These are phyloP conservation scores for Pythium utonaiense DNA, from an alignment of 352 stramenopile species.

Conservation along the genomic window DNA sequence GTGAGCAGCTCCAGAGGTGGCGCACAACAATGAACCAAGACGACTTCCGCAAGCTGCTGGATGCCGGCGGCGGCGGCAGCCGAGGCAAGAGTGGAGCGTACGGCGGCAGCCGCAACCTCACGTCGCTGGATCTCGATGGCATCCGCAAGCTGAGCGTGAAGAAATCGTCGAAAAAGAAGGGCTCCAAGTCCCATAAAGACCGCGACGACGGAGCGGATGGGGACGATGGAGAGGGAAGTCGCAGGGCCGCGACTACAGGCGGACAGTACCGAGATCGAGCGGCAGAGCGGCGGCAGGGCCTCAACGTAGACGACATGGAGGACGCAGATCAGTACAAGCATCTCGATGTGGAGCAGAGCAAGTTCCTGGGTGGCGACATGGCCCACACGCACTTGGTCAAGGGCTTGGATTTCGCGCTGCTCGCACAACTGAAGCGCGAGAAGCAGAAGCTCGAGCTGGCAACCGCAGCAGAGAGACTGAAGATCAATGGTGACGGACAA, in stretches of 20 bases:
- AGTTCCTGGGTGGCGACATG: conserved; percentile 38
- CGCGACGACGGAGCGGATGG: conserved; percentile 5
- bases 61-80: conserved; percentile 19
- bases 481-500: conserved; percentile 10
- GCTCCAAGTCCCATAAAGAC: conserved; percentile 38
- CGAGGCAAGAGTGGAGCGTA: conserved; percentile 13
- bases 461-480: conserved; percentile 23
- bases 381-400: conserved; percentile 89
- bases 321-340: conserved; percentile 50
- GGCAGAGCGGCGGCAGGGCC: conserved; percentile 49
- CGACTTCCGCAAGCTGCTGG: conserved; percentile 67
- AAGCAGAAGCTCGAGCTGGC: conserved; percentile 49
- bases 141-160: conserved; percentile 52
- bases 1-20: neutral
- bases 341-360: conserved; percentile 71
- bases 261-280: conserved; percentile 61
- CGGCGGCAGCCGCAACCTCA: conserved; percentile 56
- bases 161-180: conserved; percentile 55
- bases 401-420: conserved; percentile 83
- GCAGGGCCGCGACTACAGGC: neutral
- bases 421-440: conserved; percentile 83
- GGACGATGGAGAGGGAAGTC: neutral
- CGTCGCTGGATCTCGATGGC: conserved; percentile 41
- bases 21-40: conserved; percentile 66
- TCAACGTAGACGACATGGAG: conserved; percentile 25